These are phyloP conservation scores for Gymnopilus dilepis DNA, from an alignment of 768 basidiomycete species.

Conservation along the genomic window DNA sequence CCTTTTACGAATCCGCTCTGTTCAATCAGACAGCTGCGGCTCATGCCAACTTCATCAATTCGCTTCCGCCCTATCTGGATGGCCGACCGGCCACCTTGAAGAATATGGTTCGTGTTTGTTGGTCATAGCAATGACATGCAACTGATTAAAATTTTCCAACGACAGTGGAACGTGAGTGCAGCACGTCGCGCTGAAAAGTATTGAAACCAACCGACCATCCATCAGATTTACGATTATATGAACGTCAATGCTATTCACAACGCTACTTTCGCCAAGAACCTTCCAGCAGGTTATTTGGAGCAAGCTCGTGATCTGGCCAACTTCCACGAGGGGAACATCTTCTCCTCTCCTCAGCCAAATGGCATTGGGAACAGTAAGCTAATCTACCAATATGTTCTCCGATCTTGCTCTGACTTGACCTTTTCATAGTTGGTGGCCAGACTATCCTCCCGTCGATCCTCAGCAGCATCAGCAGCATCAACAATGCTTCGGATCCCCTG, in stretches of 20 bases:
- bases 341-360: slow-evolving; percentile 49
- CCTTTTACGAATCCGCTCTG: slow-evolving; percentile 58
- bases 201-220: neutral
- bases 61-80: slow-evolving; percentile 58
- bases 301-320: slow-evolving; percentile 68
- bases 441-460: slow-evolving; percentile 68
- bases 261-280: slow-evolving; percentile 47
- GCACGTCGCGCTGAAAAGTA: neutral
- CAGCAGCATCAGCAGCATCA: slow-evolving; percentile 54
- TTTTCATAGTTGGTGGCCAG: slow-evolving; percentile 64
- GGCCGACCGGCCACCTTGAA: slow-evolving; percentile 55
- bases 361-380: slow-evolving; percentile 71
- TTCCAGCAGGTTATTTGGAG: slow-evolving; percentile 55
- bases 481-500: slow-evolving; percentile 52
- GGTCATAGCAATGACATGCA: neutral
- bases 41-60: slow-evolving; percentile 51
- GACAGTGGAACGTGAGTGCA: slow-evolving; percentile 43
- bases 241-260: slow-evolving; percentile 77
- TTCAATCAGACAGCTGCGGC: slow-evolving; percentile 54
- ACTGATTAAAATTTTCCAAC: neutral
- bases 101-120: slow-evolving; percentile 56
- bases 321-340: slow-evolving; percentile 76
- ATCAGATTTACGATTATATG: slow-evolving; percentile 72
- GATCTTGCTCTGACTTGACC: neutral
- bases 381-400: neutral